Percentiles rank a stretch among this genome's conserved stretches.
phyloP scores from a whole-genome alignment of 2,329 filamentous ascomycete genomes.

The Fusarium coicis region DNA sequence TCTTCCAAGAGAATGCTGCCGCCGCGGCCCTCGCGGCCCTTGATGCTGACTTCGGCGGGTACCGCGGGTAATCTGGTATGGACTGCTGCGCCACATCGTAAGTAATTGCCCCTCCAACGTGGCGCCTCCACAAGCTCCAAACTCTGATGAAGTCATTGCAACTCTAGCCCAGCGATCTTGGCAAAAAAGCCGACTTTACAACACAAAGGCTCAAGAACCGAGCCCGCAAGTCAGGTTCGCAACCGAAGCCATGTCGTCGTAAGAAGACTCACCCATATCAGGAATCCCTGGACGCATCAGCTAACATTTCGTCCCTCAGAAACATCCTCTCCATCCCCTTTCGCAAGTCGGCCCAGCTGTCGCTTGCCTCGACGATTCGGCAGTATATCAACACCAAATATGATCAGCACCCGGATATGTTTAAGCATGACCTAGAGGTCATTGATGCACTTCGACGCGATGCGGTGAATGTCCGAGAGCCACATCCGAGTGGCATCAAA shows the following conservation, averaged over 20 bases:
- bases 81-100: conserved; percentile 19
- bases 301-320: conserved; percentile 40
- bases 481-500: conserved; percentile 85
- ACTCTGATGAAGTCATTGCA: conserved; percentile 42
- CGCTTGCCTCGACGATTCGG: conserved; percentile 83
- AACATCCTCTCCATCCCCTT: conserved; percentile 86
- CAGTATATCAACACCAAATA: conserved; percentile 98
- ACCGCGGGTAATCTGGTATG: no score
- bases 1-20: no score
- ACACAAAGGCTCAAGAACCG: background rate
- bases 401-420: conserved; percentile 98
- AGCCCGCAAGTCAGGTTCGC: conserved; percentile 6
- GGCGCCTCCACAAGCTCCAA: conserved; percentile 16
- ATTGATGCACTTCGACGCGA: conserved; percentile 86
- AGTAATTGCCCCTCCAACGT: conserved; percentile 42
- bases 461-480: conserved; percentile 88
- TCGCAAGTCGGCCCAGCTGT: conserved; percentile 82
- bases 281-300: rapidly evolving
- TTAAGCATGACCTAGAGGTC: conserved; percentile 83
- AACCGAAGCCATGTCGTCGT: conserved; percentile 45
- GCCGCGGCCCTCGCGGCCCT: no score
- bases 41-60: no score
- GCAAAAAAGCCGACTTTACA: conserved; percentile 3
- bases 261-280: background rate
- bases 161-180: conserved; percentile 12